Evolutionary conservation across 2,329 filamentous ascomycete genomes (phyloP), one percentile per base, ranked within the genome.

Genomic region (Pseudomassariella vexata): DNA sequence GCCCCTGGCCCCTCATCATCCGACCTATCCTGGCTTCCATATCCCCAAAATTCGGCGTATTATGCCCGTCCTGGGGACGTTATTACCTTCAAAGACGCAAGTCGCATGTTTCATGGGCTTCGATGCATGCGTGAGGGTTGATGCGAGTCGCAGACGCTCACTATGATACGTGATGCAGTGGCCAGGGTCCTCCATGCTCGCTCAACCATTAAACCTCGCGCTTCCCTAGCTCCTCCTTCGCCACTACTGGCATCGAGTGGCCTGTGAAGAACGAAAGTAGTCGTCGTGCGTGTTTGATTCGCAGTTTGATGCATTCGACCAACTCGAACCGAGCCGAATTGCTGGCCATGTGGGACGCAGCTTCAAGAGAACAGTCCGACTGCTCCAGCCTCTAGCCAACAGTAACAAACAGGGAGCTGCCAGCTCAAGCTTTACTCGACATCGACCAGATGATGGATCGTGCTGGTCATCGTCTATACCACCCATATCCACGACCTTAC

Each of bases 51-150:
- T 19, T 14, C 15, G 27, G n/a, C 25, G 8, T 21, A 14, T 23
- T 11, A 27, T 19, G 22, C 37, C 35, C n/a, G 33, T 27, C 19
- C 19, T 20, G 28, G 26, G 39, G 37, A 46, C 41, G 40, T 39
- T 40, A 41, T 41, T 36, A 38, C 40, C 40, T n/a, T 32, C 34
- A 37, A 36, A 40, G 44, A 47, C 41, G 42, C 42, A 42, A 38
- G 43, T 43, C 45, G 47, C 46, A 48, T 52, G 55, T 58, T 59
- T 58, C 56, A 58, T 56, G 39, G 44, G 39, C 36, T 38, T 35
- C 32, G 41, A 42, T 39, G 36, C 34, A 37, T 42, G 40, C 37
- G 38, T 35, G 34, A 40, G 40, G 38, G 44, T 47, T 45, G 43
- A 45, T 45, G 41, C 39, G 40, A 42, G 45, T 56, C 46, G 49